Conservation (phyloP, 192 early-diverging fungal species). For the Coemansia javaensis region DNA sequence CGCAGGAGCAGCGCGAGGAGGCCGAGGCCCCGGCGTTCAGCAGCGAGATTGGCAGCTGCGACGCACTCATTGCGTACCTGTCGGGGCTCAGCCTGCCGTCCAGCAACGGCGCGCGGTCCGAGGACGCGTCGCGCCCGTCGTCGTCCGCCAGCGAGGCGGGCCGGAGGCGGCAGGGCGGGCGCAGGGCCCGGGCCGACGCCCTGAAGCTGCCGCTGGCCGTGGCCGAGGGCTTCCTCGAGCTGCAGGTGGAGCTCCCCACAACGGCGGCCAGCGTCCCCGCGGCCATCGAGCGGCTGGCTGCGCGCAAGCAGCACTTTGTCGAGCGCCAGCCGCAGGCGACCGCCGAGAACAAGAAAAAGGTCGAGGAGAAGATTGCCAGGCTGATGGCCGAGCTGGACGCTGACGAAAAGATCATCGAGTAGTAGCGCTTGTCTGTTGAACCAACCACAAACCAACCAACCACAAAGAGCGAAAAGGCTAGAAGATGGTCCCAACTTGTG, state of each 20-base stretch:
- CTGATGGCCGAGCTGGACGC: constrained; percentile 56
- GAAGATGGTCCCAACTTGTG: too few relatives aligned
- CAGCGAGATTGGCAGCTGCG: constrained; percentile 80
- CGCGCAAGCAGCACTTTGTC: constrained; percentile 66
- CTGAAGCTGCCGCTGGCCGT: constrained; percentile 72
- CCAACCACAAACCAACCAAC: too few relatives aligned
- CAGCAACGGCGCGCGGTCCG: constrained; percentile 19
- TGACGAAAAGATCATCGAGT: constrained; percentile 43
- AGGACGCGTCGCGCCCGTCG: constrained; percentile 26
- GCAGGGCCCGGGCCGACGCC: constrained; percentile 48
- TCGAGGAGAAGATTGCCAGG: constrained; percentile 77
- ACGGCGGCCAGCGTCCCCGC: constrained; percentile 61
- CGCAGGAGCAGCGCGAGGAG: constrained; percentile 73
- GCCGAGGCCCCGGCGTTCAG: constrained; percentile 85
- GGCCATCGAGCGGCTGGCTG: constrained; percentile 68
- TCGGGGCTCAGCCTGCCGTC: constrained; percentile 30
- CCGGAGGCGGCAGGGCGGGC: constrained; percentile 53
- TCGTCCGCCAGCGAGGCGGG: constrained; percentile 50
- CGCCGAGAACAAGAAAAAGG: constrained; percentile 81
- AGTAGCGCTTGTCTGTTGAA: too few relatives aligned
- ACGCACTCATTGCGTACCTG: constrained; percentile 73
- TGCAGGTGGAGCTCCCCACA: constrained; percentile 79
- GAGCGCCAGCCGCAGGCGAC: constrained; percentile 74
- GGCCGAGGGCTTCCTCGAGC: constrained; percentile 69
- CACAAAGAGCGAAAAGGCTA: too few relatives aligned